Percentiles rank a stretch among this genome's conserved stretches.
Evolutionary conservation across 2,329 filamentous ascomycete species (phyloP).

Genomic region (Hymenoscyphus repandus): DNA sequence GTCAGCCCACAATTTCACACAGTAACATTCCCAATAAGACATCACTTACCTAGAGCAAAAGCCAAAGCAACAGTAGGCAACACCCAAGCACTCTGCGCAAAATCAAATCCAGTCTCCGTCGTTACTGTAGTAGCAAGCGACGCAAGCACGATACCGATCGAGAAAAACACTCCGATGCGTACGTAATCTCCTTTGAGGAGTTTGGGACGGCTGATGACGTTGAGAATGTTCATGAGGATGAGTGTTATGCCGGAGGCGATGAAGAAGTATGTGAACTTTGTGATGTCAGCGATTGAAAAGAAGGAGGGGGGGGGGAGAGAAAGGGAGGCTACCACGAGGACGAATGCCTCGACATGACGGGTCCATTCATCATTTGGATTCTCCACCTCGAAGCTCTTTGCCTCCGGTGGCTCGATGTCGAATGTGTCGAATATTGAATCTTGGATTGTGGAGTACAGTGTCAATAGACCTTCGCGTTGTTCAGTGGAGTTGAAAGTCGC

Average conservation of each 20-base stretch:
- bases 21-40: neutral
- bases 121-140: neutral
- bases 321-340: conserved; percentile 13
- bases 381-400: neutral
- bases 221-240: conserved; percentile 20
- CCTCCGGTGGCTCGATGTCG: conserved; percentile 7
- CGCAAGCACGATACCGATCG: neutral
- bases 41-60: conserved; percentile 3
- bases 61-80: conserved; percentile 4
- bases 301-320: neutral
- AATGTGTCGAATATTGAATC: conserved; percentile 22
- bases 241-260: conserved; percentile 18
- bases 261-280: conserved; percentile 26
- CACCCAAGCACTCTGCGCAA: conserved; percentile 5
- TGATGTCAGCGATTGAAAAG: too few species aligned
- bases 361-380: conserved; percentile 16
- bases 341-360: conserved; percentile 15
- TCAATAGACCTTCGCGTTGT: conserved; percentile 6
- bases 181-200: neutral
- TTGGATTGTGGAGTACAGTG: conserved; percentile 13
- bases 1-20: too few species aligned
- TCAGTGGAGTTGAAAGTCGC: conserved; percentile 10
- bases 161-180: conserved; percentile 1
- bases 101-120: neutral
- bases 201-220: conserved; percentile 9